Base-by-base conservation (phyloP, 2,329 filamentous ascomycete species). In the Neopestalotiopsis sp. region DNA sequence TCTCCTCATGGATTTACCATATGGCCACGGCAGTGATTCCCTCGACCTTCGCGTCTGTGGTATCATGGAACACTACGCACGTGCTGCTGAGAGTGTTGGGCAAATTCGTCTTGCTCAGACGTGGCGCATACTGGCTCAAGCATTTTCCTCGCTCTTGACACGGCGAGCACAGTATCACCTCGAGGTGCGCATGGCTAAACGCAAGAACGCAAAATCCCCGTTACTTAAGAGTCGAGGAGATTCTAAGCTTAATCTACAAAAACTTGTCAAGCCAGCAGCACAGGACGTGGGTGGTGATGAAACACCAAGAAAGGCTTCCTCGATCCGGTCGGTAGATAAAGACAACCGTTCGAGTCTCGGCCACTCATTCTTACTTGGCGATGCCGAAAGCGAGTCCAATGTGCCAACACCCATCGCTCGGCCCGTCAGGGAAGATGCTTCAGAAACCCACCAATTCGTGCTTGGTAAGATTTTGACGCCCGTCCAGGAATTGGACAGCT, bases 311-410 rank as follows among this genome's bases (percentile, higher is more conserved):
- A 76, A 71, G 32, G 53, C 73, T 1, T 49, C 76, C 28, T 79
- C 74, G 65, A 77, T 74, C 28, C 79, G 79, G 42, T 79, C 81
- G 28, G 65, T 75, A n/a, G 80, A 82, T 34, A 77, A 73, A n/a
- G 80, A 82, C 32, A 77, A 73, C 34, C 77, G 71, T 53, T 72
- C 73, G 12, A 74, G 74, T 5, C 70, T 73, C 1, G 78, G 80
- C 13, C 82, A 82, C 32, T 88, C 87, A 0, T 77, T 89, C 2
- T 79, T 89, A 0, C 78, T 86, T 0, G 84, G 88, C 67, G 89
- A 90, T 68, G 82, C 88, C 24, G 89, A 90, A 70, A 91, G 87
- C 75, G 90, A 88, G 6, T 91, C 89, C 1, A 90, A 90, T 70
- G 83, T 89, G 32, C 81, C 88, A 1, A 91, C 89, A 0, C 89